These are phyloP conservation scores for Thelephora terrestris DNA, from an alignment of 1,284 basidiomycete genomes.

Conservation along the genomic window DNA sequence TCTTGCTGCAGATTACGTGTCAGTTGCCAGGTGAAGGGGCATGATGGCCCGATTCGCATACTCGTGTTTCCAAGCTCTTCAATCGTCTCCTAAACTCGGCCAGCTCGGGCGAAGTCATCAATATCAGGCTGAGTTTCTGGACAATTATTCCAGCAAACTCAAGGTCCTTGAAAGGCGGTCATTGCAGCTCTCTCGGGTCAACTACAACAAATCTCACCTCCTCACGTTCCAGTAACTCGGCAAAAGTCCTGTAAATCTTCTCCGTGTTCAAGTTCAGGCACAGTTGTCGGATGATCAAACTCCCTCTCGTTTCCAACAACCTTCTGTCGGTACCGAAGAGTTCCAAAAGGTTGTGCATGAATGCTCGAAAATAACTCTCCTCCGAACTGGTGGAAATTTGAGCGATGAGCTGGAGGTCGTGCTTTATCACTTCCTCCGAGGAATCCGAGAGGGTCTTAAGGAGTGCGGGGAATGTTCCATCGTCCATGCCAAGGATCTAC, in stretches of 20 bases:
- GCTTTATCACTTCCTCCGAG: constrained; percentile 96
- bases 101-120: constrained; percentile 94
- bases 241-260: constrained; percentile 90
- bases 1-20: constrained; percentile 55
- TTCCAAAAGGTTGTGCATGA: constrained; percentile 92
- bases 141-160: constrained; percentile 97
- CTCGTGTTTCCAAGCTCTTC: constrained; percentile 90
- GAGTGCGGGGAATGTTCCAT: constrained; percentile 91
- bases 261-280: constrained; percentile 94
- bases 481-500: constrained; percentile 91
- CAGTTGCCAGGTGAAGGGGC: background rate
- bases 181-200: background rate
- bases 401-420: constrained; percentile 90
- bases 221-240: constrained; percentile 96
- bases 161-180: constrained; percentile 54
- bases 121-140: constrained; percentile 93
- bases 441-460: constrained; percentile 95
- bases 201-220: constrained; percentile 47
- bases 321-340: constrained; percentile 93
- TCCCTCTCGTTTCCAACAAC: constrained; percentile 86
- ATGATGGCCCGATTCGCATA: constrained; percentile 25
- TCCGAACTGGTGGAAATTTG: constrained; percentile 94
- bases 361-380: constrained; percentile 90
- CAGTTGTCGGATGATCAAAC: constrained; percentile 92
- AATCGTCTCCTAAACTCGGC: constrained; percentile 88